Evolutionary conservation across 2,329 filamentous ascomycete species (phyloP), one percentile per base, ranked within the genome.

Genomic region (Bipolaris bicolor): DNA sequence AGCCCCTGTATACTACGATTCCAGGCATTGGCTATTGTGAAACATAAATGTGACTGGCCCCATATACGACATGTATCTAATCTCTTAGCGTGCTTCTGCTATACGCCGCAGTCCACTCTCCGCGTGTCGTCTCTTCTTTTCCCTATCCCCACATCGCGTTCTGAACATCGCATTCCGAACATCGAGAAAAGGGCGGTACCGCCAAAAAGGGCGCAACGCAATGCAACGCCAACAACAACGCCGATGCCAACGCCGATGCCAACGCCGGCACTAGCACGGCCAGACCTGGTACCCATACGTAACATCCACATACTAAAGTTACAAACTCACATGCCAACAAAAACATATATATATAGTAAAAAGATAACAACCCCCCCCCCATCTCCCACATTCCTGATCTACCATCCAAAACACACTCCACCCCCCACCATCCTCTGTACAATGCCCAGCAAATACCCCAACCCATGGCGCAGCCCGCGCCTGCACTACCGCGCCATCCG

Each of bases 11-110:
- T 33, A 13, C 33, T 34, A 26, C 34, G 11, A 29, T 39, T 49
- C 46, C 13, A 39, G 18, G 46, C 34, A 39, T 39, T 49, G 24
- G 26, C n/a, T 31, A 26, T 49, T 39, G 22, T 34, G 20, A 36
- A 10, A 18, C 20, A 26, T 22, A 20, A 22, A 26, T 31, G 2
- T 4, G 3, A 76, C 76, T 0, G 76, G 79, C 33, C 15, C 26
- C 10, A 22, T 45, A 13, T 18, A 13, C 40, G 13, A 13, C 40
- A 7, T 43, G 40, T 26, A 15, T 26, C 4, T 13, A 13, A 26
- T 15, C 15, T 11, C 7, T 11, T 43, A 9, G 13, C 15, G 40
- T 9, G 22, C 40, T n/a, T 43, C 15, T n/a, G 24, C 7, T 26
- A n/a, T n/a, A 24, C 20, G 40, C 22, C 4, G 13, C 13, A 24